phyloP scores from a whole-genome alignment of 306 rosid genomes.

The Dalbergia cultrata region DNA sequence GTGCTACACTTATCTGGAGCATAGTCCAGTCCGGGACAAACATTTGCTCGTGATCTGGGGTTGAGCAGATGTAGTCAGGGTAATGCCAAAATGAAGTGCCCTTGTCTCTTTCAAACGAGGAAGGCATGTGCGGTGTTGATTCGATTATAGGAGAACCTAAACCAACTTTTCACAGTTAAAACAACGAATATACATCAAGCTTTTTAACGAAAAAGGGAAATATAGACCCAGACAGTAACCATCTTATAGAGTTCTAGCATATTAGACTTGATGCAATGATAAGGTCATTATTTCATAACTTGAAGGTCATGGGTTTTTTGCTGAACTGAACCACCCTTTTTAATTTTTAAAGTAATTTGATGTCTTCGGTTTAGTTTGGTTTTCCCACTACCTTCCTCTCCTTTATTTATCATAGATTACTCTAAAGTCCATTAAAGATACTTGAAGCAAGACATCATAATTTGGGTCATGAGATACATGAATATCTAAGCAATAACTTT shows the following conservation, averaged over 20 bases:
- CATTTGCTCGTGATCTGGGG: neutral
- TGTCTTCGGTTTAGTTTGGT: neutral
- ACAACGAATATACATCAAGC: too few relatives aligned
- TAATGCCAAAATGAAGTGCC: neutral
- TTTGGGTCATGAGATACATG: neutral
- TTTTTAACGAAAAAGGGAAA: neutral
- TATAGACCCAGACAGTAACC: neutral
- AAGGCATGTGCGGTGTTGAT: neutral
- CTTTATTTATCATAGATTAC: neutral
- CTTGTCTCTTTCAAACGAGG: neutral
- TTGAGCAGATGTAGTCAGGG: neutral
- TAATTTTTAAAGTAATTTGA: too few relatives aligned
- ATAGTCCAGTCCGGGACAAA: neutral
- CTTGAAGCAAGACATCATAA: neutral
- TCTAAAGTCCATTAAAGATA: neutral
- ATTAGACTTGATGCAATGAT: too few relatives aligned
- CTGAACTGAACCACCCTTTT: too few relatives aligned
- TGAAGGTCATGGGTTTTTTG: too few relatives aligned
- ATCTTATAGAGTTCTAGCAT: neutral
- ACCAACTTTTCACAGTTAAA: neutral
- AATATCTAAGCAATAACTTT: neutral
- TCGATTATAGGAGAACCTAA: neutral
- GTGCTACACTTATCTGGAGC: neutral
- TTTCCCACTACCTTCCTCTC: neutral
- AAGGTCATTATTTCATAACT: too few relatives aligned